A percentile compares a stretch with the other conserved stretches of the same genome.
phyloP scores from a whole-genome alignment of 192 early-diverging fungal genomes.

The Gaertneriomyces sp. region DNA sequence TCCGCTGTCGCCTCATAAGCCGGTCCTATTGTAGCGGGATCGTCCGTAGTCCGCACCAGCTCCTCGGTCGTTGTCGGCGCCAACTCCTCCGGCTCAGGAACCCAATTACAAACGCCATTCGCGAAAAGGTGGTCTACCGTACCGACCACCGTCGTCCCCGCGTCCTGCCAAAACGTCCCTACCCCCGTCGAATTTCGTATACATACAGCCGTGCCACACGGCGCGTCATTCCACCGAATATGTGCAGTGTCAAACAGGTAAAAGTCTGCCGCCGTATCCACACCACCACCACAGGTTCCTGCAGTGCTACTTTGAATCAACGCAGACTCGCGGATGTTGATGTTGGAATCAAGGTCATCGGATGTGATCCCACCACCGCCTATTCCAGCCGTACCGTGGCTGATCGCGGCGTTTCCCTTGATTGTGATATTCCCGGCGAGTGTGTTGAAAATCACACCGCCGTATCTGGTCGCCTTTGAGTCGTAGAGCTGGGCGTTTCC shows the following conservation, averaged over 20 bases:
- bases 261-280: slow-evolving; percentile 6
- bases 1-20: too few relatives aligned
- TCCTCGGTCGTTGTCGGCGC: too few relatives aligned
- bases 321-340: neutral
- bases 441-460: slow-evolving; percentile 11
- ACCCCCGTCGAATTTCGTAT: slow-evolving; percentile 11
- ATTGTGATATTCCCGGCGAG: slow-evolving; percentile 7
- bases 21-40: too few relatives aligned
- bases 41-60: too few relatives aligned
- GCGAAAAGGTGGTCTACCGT: slow-evolving; percentile 2
- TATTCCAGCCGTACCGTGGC: neutral
- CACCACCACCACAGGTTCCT: slow-evolving; percentile 13
- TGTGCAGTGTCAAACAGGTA: neutral
- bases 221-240: slow-evolving; percentile 4
- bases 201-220: slow-evolving; percentile 12
- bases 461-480: too few relatives aligned
- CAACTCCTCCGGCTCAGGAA: too few relatives aligned
- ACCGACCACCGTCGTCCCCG: neutral
- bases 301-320: slow-evolving; percentile 10
- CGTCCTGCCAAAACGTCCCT: neutral
- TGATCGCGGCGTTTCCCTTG: neutral
- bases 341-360: neutral
- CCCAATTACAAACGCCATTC: slow-evolving; percentile 3
- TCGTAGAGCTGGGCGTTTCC: too few relatives aligned
- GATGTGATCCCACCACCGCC: slow-evolving; percentile 12